Evolutionary conservation across 2,329 filamentous ascomycete genomes (phyloP), one percentile per base, ranked within the genome.

Genomic region (Cordyceps cateniannulata): DNA sequence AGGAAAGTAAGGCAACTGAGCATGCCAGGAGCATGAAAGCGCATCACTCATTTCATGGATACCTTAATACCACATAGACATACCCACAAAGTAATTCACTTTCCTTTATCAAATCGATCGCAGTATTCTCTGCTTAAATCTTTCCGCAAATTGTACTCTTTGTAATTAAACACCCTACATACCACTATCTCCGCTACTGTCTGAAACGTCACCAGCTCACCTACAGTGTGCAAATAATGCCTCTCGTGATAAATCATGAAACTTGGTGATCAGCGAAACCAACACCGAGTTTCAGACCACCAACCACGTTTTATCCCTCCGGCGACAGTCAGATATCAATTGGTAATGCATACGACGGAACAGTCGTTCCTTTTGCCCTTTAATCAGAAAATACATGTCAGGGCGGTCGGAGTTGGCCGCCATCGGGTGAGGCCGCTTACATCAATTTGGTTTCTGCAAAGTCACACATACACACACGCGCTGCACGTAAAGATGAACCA

Each of bases 41-140:
- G 38, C 10, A 51, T 22, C 27, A 59, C 32, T 25, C 20, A n/a
- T 25, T 25, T 20, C 29, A 35, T 35, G 32, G n/a, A 50, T 35
- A 50, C 35, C 27, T 49, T 42, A 40, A 58, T 50, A 59, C 24
- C 22, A 59, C 22, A 47, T 32, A 50, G 18, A 59, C 18, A 59
- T 59, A 51, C 47, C 45, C 47, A 50, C 32, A 32, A 14, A 50
- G 22, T 29, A 48, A 38, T 49, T 6, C 29, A 42, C 16, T 42
- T 24, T 42, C 45, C 27, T 40, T 38, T 25, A 8, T 5, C 54
- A 58, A 12, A 12, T 6, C 18, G 10, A 3, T n/a, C n/a, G n/a
- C n/a, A n/a, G n/a, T n/a, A n/a, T 22, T 18, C 22, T 22, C n/a
- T 18, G 7, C 4, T 40, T 14, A 10, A 40, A n/a, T n/a, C 5